Percentiles rank a stretch among this genome's conserved stretches.
phyloP scores from a whole-genome alignment of 441 rosid genomes.

The Lepidium campestre region DNA sequence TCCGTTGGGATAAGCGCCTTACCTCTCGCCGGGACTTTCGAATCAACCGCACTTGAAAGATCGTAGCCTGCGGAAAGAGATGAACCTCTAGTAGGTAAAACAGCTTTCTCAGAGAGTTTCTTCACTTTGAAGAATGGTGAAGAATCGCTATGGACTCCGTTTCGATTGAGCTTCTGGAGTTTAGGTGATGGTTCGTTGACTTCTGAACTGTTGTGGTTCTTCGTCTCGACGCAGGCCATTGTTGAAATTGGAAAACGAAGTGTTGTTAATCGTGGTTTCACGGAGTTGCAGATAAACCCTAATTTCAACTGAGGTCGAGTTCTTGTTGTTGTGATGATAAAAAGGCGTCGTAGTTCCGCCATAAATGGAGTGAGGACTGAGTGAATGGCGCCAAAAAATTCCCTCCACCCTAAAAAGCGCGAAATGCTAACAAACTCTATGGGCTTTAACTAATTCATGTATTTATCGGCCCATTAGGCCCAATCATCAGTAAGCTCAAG shows the following conservation, averaged over 20 bases:
- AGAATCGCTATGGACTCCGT: conserved; percentile 19
- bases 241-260: neutral
- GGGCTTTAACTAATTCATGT: neutral
- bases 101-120: conserved; percentile 72
- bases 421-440: neutral
- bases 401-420: conserved; percentile 3
- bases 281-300: conserved; percentile 17
- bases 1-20: conserved; percentile 74
- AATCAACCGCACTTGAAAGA: conserved; percentile 67
- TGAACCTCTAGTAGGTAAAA: conserved; percentile 67
- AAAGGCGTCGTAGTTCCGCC: conserved; percentile 2
- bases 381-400: conserved; percentile 25
- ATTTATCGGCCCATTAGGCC: conserved; percentile 16
- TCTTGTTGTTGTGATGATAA: neutral
- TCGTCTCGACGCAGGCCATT: conserved; percentile 15
- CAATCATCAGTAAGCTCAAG: neutral
- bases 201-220: conserved; percentile 25
- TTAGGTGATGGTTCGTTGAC: conserved; percentile 38
- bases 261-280: neutral
- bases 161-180: conserved; percentile 45
- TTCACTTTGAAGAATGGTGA: conserved; percentile 48
- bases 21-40: conserved; percentile 76
- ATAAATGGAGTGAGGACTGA: neutral
- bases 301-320: neutral
- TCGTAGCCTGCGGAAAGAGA: conserved; percentile 81